Base-by-base conservation (phyloP, 352 stramenopile genomes). In the Peronospora belbahrii region DNA sequence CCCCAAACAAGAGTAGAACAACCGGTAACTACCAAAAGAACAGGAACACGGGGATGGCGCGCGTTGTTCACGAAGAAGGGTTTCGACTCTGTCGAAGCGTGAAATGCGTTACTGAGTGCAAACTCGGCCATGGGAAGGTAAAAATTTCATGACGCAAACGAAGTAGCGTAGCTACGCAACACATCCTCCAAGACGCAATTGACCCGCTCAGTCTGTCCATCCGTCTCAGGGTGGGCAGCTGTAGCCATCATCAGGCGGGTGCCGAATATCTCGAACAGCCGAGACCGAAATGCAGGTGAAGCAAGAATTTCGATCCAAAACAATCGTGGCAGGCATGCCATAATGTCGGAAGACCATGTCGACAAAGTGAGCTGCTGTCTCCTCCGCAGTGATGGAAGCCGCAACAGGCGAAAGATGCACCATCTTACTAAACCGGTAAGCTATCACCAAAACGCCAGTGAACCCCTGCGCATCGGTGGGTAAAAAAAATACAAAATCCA, bases 211-310 rank as follows among this genome's bases (percentile, higher is more conserved):
- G 41, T 48, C 11, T 48, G 17, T 11, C 30, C 41, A 48, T 48
- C 30, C 28, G 30, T 40, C 25, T 48, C 30, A 13, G 41, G 18
- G 40, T 40, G 18, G 14, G 19, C 30, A 8, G 41, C 18, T 0
- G 41, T 48, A 15, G 41, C 39, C 41, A 39, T 40, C 18, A 37
- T 20, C 30, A 40, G 14, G 2, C 17, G 15, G 3, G 41, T 48
- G 13, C 19, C 19, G 2, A 32, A 10, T 2, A 40, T 14, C 13
- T 31, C 23, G 13, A 44, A 44, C 22, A 32, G 6, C 8, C n/a
- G 7, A 27, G 23, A 9, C 34, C 34, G 28, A n/a, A 41, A 41
- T 5, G 14, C 6, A 4, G 11, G 34, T 25, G 18, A 41, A 41
- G 8, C 4, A 9, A 10, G 34, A 18, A 28, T 41, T 18, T 11